These are phyloP conservation scores for Amaranthus tricolor DNA, from an alignment of 179 eudicot species.

Conservation along the genomic window DNA sequence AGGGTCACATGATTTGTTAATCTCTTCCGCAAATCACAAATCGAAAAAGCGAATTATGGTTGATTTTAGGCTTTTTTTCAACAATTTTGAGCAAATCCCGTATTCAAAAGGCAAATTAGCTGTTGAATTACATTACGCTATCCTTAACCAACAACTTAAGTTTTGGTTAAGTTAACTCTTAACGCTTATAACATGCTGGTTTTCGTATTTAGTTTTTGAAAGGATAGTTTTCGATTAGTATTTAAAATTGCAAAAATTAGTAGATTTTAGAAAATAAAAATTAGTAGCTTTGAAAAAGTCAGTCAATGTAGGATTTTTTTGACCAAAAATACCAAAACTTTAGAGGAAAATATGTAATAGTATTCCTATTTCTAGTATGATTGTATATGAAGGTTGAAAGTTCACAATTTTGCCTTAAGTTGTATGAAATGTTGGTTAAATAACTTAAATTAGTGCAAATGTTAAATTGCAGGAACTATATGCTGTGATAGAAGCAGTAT, in stretches of 20 bases:
- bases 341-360: neutral
- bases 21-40: too few relatives aligned
- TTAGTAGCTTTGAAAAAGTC: conserved; percentile 56
- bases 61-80: too few relatives aligned
- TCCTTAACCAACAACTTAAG: too few relatives aligned
- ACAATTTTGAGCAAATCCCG: too few relatives aligned
- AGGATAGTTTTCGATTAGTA: neutral
- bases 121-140: too few relatives aligned
- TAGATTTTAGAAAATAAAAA: conserved; percentile 22
- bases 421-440: neutral
- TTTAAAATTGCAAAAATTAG: conserved; percentile 50
- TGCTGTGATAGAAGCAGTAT: conserved; percentile 84
- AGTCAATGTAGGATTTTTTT: neutral
- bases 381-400: neutral
- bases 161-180: too few relatives aligned
- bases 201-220: too few relatives aligned
- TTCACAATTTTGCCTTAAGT: neutral
- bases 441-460: neutral
- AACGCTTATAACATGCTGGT: too few relatives aligned
- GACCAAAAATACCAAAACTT: too few relatives aligned
- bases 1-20: too few relatives aligned
- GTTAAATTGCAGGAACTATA: conserved; percentile 67
- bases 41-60: too few relatives aligned
- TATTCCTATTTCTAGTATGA: neutral
- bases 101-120: too few relatives aligned